Evolutionary conservation across 2,329 filamentous ascomycete species (phyloP).

Genomic region (Epichloe festucae): DNA sequence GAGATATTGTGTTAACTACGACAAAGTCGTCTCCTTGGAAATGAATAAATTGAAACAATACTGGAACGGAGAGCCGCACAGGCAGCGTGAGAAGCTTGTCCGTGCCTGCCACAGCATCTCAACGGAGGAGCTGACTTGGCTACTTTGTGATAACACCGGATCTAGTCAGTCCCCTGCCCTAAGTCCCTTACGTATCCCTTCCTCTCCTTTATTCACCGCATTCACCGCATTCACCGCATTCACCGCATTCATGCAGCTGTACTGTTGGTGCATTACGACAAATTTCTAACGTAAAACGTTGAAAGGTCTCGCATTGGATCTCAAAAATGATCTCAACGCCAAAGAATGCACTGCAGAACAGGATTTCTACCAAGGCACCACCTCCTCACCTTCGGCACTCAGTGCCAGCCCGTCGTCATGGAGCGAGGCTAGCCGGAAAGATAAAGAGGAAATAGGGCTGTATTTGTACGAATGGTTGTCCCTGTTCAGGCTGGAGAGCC

Average conservation of each 20-base stretch:
- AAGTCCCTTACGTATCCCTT: not conserved
- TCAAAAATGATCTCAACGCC: not conserved
- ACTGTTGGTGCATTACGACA: not conserved
- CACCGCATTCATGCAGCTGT: not conserved
- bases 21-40: constrained; percentile 63
- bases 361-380: constrained; percentile 8
- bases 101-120: constrained; percentile 73
- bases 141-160: constrained; percentile 53
- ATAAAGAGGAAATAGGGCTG: constrained; percentile 49
- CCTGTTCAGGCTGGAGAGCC: constrained; percentile 51
- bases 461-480: constrained; percentile 65
- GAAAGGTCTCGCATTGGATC: not conserved
- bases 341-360: constrained; percentile 22
- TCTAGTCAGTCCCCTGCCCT: constrained; percentile 11
- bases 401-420: constrained; percentile 15
- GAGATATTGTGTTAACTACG: not conserved
- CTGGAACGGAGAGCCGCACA: not conserved
- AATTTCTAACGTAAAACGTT: not conserved
- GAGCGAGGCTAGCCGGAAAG: constrained; percentile 26
- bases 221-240: no score
- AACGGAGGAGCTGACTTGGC: constrained; percentile 54
- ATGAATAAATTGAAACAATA: constrained; percentile 62
- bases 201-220: not conserved
- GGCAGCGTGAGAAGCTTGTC: constrained; percentile 27
- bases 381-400: constrained; percentile 14